Base-by-base conservation (phyloP, 768 basidiomycete genomes). In the Suillus placidus region DNA sequence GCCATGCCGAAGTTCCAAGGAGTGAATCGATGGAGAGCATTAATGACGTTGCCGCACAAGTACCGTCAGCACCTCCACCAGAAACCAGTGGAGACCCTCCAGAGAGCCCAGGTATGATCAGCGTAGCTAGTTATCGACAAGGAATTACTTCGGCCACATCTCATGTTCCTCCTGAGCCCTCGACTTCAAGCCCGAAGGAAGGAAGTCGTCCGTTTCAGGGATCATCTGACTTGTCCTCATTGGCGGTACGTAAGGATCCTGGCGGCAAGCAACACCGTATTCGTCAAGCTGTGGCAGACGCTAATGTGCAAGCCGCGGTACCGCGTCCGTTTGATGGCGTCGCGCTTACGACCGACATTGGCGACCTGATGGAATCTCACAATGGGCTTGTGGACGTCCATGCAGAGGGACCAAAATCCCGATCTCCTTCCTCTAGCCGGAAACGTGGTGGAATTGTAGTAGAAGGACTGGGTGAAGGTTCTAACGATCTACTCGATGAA, bases 41-140 rank as follows among this genome's bases (percentile, higher is more conserved):
- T 2, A 55, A 23, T 23, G 56, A 9, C 6, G 13, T 23, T 60
- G 7, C 54, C 14, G 8, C 32, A 60, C 55, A 10, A 62, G 61
- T 51, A 32, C 43, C 3, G 55, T 34, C 55, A 14, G 40, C 65
- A 5, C 16, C 61, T 55, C 63, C 64, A 16, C 76, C 75, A 8
- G 78, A 73, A 70, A 80, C 80, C 69, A 79, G 80, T 40, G 77
- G 77, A n/a, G 77, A 77, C 30, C 74, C 71, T 9, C 67, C 71
- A 18, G 81, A 81, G 66, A 65, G 66, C 18, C 12, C n/a, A 30
- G 10, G 10, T 13, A 30, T 20, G 38, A 30, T 10, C 9, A 6
- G 26, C 6, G 26, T 30, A 60, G 26, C 6, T 42, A 30, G 26
- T 30, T 30, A 30, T 30, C 38, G 3, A 6, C 58, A 42, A 60